Percentiles rank a stretch among this genome's conserved stretches.
Conservation (phyloP, 345 rosid genomes). For the Balakata baccata region DNA sequence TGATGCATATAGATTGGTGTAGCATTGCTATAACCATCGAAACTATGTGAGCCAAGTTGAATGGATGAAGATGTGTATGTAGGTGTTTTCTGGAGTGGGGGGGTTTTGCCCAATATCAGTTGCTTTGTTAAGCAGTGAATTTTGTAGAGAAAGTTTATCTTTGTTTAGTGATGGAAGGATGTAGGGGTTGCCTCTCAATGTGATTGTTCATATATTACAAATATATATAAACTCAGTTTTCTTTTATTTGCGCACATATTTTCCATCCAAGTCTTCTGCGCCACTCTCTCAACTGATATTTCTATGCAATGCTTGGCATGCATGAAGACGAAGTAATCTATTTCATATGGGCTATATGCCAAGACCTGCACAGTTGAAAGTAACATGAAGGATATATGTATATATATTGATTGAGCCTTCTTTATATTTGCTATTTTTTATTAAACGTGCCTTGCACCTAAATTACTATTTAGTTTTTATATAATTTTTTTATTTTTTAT, state of each 20-base stretch:
- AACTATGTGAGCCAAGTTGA: conserved; percentile 12
- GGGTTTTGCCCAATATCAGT: conserved; percentile 12
- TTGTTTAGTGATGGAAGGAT: conserved; percentile 9
- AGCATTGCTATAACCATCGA: conserved; percentile 7
- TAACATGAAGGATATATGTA: too few relatives aligned
- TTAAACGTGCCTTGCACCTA: too few relatives aligned
- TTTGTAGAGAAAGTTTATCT: conserved; percentile 19
- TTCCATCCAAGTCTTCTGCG: neutral
- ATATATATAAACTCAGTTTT: neutral
- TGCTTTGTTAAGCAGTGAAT: conserved; percentile 16
- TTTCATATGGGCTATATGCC: too few relatives aligned
- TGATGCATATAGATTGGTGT: conserved; percentile 9
- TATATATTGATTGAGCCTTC: too few relatives aligned
- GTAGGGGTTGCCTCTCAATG: conserved; percentile 2
- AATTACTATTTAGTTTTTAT: too few relatives aligned
- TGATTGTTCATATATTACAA: conserved; percentile 10
- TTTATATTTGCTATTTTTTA: too few relatives aligned
- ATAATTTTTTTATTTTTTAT: too few relatives aligned
- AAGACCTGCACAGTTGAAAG: too few relatives aligned
- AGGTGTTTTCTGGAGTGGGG: conserved; percentile 4
- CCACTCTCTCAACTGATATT: too few relatives aligned
- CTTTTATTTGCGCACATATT: neutral
- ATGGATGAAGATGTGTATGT: conserved; percentile 19
- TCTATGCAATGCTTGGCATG: too few relatives aligned
- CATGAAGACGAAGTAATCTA: too few relatives aligned